These are phyloP conservation scores for Aristolochia californica DNA, from an alignment of 164 flowering plant species.

Conservation along the genomic window DNA sequence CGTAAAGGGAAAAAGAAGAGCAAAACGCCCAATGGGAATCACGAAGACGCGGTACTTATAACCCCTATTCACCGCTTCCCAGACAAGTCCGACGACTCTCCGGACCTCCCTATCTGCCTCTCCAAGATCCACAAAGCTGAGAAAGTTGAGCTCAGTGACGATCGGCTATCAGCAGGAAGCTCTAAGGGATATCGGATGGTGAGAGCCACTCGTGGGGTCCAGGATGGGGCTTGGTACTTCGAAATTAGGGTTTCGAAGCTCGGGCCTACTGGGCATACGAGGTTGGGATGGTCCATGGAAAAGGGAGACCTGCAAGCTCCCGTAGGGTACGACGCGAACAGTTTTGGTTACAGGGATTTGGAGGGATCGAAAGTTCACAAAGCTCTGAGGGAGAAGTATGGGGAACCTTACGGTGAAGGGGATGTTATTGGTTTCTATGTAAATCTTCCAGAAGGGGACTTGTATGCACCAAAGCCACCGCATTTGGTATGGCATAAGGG, in stretches of 20 bases:
- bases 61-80: conserved; percentile 65
- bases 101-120: conserved; percentile 53
- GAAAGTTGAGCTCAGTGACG: conserved; percentile 87
- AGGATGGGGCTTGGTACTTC: conserved; percentile 88
- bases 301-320: conserved; percentile 99
- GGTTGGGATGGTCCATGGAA: conserved; percentile 94
- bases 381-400: conserved; percentile 89
- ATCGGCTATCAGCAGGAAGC: conserved; percentile 68
- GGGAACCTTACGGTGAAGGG: conserved; percentile 80
- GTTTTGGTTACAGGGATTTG: conserved; percentile 86
- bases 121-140: conserved; percentile 91
- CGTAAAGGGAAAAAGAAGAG: conserved; percentile 69
- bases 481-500: conserved; percentile 74
- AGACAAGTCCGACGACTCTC: conserved; percentile 62
- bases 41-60: conserved; percentile 46
- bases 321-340: conserved; percentile 83
- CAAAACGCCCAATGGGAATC: conserved; percentile 14
- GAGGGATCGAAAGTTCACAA: conserved; percentile 88
- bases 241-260: conserved; percentile 65
- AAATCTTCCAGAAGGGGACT: conserved; percentile 65
- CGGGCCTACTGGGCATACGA: conserved; percentile 86
- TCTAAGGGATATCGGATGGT: conserved; percentile 93
- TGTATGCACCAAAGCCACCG: conserved; percentile 58
- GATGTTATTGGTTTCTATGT: conserved; percentile 95
- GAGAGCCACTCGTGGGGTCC: conserved; percentile 86